Conservation (phyloP, 2,329 filamentous ascomycete species). For the Xylariaceae sp. region DNA sequence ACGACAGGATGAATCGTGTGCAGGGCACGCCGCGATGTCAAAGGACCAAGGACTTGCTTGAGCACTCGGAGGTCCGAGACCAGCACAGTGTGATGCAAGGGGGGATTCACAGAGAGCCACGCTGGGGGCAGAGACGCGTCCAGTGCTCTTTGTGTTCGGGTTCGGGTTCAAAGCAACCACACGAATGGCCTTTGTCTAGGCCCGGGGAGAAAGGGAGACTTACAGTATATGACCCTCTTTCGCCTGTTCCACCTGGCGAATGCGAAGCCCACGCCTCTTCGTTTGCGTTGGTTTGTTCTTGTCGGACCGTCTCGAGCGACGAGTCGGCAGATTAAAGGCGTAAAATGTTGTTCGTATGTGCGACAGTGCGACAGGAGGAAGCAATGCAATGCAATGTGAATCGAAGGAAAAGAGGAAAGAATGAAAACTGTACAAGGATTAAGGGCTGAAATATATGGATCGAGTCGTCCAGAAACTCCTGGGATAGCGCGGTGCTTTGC, state of each 20-base stretch:
- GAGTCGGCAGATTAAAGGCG: conserved; percentile 25
- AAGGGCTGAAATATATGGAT: conserved; percentile 21
- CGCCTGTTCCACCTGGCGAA: background rate
- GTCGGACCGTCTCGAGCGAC: conserved; percentile 15
- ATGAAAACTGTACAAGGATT: conserved; percentile 25
- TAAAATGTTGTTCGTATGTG: conserved; percentile 23
- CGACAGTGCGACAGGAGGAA: conserved; percentile 14
- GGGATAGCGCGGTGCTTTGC: conserved; percentile 6
- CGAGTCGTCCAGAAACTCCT: conserved; percentile 24
- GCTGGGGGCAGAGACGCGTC: conserved; percentile 19
- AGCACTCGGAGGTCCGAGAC: conserved; percentile 24
- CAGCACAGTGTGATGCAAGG: conserved; percentile 15
- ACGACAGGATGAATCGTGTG: background rate
- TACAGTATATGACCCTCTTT: conserved; percentile 1
- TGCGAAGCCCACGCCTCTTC: conserved; percentile 1
- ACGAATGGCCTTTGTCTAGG: conserved; percentile 6
- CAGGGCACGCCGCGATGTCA: conserved; percentile 9
- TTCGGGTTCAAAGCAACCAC: conserved; percentile 6
- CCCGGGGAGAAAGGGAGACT: background rate
- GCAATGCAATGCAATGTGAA: conserved; percentile 25
- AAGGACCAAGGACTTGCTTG: conserved; percentile 23
- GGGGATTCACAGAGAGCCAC: conserved; percentile 2
- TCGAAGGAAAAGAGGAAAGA: conserved; percentile 19
- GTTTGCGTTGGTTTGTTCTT: conserved; percentile 1
- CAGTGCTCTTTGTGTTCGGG: conserved; percentile 18